phyloP scores from a whole-genome alignment of 2,329 filamentous ascomycete species.

The Emmonsiellopsis sp. region DNA sequence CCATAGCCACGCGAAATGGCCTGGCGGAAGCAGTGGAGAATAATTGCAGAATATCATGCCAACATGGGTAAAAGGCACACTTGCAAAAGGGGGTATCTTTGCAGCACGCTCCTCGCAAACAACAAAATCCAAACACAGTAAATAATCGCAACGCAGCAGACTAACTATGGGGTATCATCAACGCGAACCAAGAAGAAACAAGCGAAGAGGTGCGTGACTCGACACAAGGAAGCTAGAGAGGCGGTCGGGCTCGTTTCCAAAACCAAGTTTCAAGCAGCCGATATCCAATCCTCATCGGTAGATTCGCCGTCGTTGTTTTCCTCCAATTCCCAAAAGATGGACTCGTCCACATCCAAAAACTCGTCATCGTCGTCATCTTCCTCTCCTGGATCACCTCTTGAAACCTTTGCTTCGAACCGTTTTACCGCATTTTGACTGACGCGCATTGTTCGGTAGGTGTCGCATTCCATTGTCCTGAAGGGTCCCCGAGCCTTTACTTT shows the following conservation, averaged over 20 bases:
- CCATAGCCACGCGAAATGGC: too few species aligned
- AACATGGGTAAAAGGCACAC: too few species aligned
- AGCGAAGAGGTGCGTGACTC: not conserved
- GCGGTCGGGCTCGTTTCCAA: not conserved
- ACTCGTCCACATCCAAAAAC: slow-evolving; percentile 6
- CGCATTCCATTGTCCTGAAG: slow-evolving; percentile 2
- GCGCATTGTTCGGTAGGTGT: slow-evolving; percentile 3
- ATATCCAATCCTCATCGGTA: not conserved
- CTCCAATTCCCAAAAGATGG: not conserved
- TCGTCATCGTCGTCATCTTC: slow-evolving; percentile 5
- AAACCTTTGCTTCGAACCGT: slow-evolving; percentile 1
- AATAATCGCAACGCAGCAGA: too few species aligned
- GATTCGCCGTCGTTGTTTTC: not conserved
- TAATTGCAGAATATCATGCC: too few species aligned
- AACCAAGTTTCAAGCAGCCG: not conserved
- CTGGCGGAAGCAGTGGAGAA: too few species aligned
- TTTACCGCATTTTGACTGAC: slow-evolving; percentile 8
- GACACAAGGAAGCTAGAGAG: not conserved
- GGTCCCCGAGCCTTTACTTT: slow-evolving; percentile 15
- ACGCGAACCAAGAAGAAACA: too few species aligned
- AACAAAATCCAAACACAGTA: too few species aligned
- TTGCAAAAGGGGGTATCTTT: too few species aligned
- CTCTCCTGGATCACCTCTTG: not conserved
- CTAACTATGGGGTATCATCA: too few species aligned
- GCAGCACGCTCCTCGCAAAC: too few species aligned